phyloP scores from a whole-genome alignment of 495 filamentous ascomycete species.

The Trichocladium antarcticum region DNA sequence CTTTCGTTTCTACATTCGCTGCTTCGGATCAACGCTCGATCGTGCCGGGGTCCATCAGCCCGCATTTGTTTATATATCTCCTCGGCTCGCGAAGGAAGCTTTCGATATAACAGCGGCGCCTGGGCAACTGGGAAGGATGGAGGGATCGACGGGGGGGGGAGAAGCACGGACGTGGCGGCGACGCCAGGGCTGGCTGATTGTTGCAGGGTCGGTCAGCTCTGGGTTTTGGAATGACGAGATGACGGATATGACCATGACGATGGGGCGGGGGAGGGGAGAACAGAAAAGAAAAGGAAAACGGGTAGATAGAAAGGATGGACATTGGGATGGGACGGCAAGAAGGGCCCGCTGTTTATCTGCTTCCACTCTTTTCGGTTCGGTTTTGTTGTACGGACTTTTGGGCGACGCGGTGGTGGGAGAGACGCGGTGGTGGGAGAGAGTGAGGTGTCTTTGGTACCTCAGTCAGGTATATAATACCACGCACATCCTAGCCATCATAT shows the following conservation, averaged over 20 bases:
- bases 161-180: neutral
- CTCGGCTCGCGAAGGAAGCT: neutral
- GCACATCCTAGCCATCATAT: neutral
- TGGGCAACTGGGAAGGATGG: neutral
- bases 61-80: neutral
- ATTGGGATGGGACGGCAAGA: neutral
- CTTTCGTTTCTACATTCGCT: neutral
- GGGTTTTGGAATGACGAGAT: conserved; percentile 1
- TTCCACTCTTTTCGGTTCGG: neutral
- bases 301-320: neutral
- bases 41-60: neutral
- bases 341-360: neutral
- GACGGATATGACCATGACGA: conserved; percentile 6
- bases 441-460: neutral
- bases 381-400: neutral
- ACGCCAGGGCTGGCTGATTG: neutral
- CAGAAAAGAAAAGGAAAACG: neutral
- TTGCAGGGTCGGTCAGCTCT: neutral
- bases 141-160: neutral
- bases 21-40: neutral
- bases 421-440: neutral
- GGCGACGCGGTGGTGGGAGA: neutral
- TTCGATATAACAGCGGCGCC: conserved; percentile 5
- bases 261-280: neutral
- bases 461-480: neutral